Base-by-base conservation (phyloP, 176 grass and related monocot species). In the Ampelocalamus luodianensis region DNA sequence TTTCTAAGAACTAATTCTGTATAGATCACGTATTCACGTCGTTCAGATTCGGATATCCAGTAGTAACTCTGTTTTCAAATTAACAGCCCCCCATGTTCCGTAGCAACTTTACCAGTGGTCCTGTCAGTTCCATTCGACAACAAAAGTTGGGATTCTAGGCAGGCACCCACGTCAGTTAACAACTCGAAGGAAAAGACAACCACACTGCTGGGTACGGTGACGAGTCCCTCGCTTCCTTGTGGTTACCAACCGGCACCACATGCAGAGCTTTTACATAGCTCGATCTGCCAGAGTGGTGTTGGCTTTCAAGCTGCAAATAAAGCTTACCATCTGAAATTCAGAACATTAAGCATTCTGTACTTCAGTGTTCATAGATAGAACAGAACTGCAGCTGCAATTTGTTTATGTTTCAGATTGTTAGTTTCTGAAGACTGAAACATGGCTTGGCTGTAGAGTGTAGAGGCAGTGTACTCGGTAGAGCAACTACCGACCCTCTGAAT, bases 131-230 rank as follows among this genome's bases (percentile, higher is more conserved):
- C 50, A 67, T 10, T 46, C 40, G 56, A 64, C 56, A 39, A 1
- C 42, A 38, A 39, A n/a, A 64, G 45, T 48, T 73, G 44, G 43
- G 69, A 61, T 62, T 74, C 1, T 83, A 24, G 55, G 55, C 10
- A 20, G 45, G 69, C 36, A 8, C 20, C n/a, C 67, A 67, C 38
- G 29, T 29, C 32, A 44, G 80, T 67, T 79, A 89, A 16, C 67
- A 79, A 15, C 82, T 74, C 80, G 10, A 80, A 89, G 22, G 60
- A 75, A 77, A 89, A 80, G 82, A 58, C 69, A 75, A 44, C 48
- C 58, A 55, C 77, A 76, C 39, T 38, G 88, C 54, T 6, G 77
- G 20, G 79, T 77, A 85, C 73, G 51, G 63, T 16, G 43, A 49
- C 70, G 11, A 79, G 79, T 77, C 58, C 61, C 39, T 20, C 10